phyloP scores from a whole-genome alignment of 306 rosid species.

The Psophocarpus tetragonolobus region DNA sequence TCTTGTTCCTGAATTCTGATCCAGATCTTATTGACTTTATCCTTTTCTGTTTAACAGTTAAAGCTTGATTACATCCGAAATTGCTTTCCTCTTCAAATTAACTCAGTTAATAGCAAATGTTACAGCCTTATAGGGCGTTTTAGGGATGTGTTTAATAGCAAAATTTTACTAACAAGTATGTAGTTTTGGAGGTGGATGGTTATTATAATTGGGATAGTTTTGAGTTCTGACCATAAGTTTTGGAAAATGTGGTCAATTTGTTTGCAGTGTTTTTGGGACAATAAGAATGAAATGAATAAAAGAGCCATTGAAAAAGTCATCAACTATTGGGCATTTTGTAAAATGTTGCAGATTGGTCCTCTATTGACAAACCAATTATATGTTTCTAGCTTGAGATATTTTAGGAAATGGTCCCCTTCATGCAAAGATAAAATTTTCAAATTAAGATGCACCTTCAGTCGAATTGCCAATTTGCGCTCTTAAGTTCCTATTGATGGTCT shows the following conservation, averaged over 20 bases:
- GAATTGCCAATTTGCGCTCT: neutral
- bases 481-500: neutral
- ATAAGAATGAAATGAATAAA: neutral
- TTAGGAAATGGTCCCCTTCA: neutral
- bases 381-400: neutral
- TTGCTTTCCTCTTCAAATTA: neutral
- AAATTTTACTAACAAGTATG: neutral
- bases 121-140: neutral
- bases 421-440: neutral
- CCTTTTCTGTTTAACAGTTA: neutral
- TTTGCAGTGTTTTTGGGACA: neutral
- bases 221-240: neutral
- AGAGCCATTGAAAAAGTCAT: neutral
- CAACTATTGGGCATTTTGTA: neutral
- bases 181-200: constrained; percentile 9
- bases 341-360: neutral
- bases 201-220: neutral
- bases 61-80: neutral
- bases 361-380: neutral
- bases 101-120: neutral
- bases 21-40: neutral
- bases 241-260: neutral
- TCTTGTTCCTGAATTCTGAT: neutral
- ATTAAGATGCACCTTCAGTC: neutral
- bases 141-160: neutral